phyloP scores from a whole-genome alignment of 352 stramenopile species.

The Globisporangium nodosum region DNA sequence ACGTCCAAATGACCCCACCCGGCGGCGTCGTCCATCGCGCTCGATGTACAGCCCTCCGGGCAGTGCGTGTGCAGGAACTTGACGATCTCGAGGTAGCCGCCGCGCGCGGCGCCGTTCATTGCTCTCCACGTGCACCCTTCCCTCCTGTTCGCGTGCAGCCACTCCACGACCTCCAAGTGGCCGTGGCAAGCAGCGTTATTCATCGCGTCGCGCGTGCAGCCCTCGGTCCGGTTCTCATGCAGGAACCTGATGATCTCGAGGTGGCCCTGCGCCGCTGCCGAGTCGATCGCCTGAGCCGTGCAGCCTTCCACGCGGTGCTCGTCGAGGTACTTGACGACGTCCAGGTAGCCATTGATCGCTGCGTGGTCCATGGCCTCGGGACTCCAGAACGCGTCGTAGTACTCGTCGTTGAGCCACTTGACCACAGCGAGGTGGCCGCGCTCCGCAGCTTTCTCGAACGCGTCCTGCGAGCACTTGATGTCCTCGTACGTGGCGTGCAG shows the following conservation, averaged over 20 bases:
- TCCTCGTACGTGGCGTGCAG: constrained; percentile 10
- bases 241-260: constrained; percentile 13
- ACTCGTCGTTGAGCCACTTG: constrained; percentile 10
- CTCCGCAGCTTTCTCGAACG: constrained; percentile 16
- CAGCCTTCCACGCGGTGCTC: constrained; percentile 9
- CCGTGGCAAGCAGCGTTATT: constrained; percentile 9
- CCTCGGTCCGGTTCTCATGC: constrained; percentile 6
- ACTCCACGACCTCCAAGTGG: constrained; percentile 10
- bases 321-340: constrained; percentile 16
- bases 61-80: constrained; percentile 9
- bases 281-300: constrained; percentile 11
- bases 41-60: constrained; percentile 2
- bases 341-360: constrained; percentile 9
- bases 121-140: constrained; percentile 16
- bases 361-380: constrained; percentile 10
- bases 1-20: constrained; percentile 5
- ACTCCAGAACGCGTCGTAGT: constrained; percentile 11
- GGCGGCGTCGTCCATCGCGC: constrained; percentile 7
- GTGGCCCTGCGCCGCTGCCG: constrained; percentile 6
- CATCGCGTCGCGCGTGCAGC: constrained; percentile 13
- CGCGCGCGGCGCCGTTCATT: constrained; percentile 12
- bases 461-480: constrained; percentile 12
- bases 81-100: constrained; percentile 7
- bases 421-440: constrained; percentile 13
- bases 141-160: constrained; percentile 11